phyloP scores from a whole-genome alignment of 768 basidiomycete species.

The Cubamyces lactineus region DNA sequence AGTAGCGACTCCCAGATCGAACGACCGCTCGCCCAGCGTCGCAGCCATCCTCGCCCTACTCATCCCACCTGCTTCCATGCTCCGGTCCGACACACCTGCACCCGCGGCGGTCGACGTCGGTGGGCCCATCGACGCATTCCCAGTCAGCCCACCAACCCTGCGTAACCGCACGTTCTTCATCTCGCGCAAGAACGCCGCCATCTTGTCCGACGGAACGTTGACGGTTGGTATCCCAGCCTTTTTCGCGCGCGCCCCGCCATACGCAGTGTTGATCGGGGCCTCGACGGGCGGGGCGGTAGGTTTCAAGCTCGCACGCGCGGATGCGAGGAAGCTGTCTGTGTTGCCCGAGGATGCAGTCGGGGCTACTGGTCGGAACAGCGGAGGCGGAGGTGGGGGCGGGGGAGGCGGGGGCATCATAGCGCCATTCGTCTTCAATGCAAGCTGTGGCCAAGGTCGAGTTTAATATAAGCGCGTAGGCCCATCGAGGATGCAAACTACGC shows the following conservation, averaged over 20 bases:
- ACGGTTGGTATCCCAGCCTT: conserved; percentile 67
- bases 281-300: conserved; percentile 59
- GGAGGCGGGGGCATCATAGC: conserved; percentile 47
- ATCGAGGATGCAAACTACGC: neutral
- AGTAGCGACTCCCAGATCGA: conserved; percentile 23
- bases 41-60: conserved; percentile 22
- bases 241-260: conserved; percentile 36
- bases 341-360: conserved; percentile 18
- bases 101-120: conserved; percentile 19
- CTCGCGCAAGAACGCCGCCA: conserved; percentile 80
- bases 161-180: conserved; percentile 75
- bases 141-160: conserved; percentile 49
- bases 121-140: conserved; percentile 21
- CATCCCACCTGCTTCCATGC: conserved; percentile 13
- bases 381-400: conserved; percentile 42
- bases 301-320: conserved; percentile 69
- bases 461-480: neutral
- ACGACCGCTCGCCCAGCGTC: conserved; percentile 25
- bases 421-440: conserved; percentile 8
- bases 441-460: neutral
- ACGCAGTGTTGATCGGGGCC: conserved; percentile 61
- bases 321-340: conserved; percentile 48
- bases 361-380: conserved; percentile 27
- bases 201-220: conserved; percentile 78
- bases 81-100: conserved; percentile 10